A percentile compares a stretch with the other conserved stretches of the same genome.
Evolutionary conservation across 257 asterid genomes (phyloP).

Genomic region (Solanum virginianum): DNA sequence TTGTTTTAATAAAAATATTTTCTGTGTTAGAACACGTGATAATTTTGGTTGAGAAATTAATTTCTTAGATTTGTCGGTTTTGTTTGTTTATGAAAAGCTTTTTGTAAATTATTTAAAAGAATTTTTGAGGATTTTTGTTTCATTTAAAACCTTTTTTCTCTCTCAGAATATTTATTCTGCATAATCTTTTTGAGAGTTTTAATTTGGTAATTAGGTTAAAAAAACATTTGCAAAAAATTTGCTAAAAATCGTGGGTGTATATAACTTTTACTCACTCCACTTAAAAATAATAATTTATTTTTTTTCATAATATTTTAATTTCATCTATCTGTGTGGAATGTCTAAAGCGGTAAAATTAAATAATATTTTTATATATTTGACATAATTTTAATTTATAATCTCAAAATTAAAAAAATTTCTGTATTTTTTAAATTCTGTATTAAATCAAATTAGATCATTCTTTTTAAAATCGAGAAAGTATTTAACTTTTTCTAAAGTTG

Average conservation of each 20-base stretch:
- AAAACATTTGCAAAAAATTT: neutral
- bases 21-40: neutral
- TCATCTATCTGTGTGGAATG: too few relatives aligned
- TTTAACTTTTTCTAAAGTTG: neutral
- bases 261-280: too few relatives aligned
- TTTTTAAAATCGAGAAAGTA: too few relatives aligned
- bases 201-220: neutral
- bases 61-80: neutral
- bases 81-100: neutral
- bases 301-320: too few relatives aligned
- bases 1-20: neutral
- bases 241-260: too few relatives aligned
- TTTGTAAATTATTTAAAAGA: neutral
- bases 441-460: too few relatives aligned
- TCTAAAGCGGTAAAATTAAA: too few relatives aligned
- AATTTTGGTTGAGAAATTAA: neutral
- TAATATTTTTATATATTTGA: too few relatives aligned
- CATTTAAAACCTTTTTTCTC: neutral
- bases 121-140: neutral
- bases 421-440: too few relatives aligned
- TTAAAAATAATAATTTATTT: too few relatives aligned
- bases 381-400: too few relatives aligned
- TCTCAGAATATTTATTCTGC: neutral
- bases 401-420: too few relatives aligned
- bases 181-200: neutral